phyloP scores from a whole-genome alignment of 2,329 filamentous ascomycete species.

The Pseudogymnoascus sp. region DNA sequence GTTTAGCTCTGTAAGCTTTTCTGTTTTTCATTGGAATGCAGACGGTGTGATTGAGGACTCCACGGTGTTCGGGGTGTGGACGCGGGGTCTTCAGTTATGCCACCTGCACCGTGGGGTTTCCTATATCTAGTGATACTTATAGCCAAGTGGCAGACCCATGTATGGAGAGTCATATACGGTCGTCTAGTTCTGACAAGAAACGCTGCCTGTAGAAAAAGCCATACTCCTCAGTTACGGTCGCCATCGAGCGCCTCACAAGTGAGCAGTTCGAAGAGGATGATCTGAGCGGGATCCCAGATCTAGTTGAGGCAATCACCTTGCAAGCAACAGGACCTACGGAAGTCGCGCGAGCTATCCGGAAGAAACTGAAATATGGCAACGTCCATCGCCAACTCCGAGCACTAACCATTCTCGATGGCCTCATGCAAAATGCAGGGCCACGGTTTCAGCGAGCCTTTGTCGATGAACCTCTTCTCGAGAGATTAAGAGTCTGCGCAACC shows the following conservation, averaged over 20 bases:
- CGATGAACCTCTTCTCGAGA: slow-evolving; percentile 86
- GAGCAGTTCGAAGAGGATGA: slow-evolving; percentile 89
- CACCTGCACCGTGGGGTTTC: neutral
- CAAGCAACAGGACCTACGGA: slow-evolving; percentile 81
- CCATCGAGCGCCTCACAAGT: slow-evolving; percentile 81
- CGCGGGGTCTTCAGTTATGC: neutral
- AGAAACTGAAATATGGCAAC: slow-evolving; percentile 98
- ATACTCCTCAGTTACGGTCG: slow-evolving; percentile 88
- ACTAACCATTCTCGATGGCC: slow-evolving; percentile 78
- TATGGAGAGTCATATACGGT: no score
- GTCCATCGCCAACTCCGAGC: slow-evolving; percentile 87
- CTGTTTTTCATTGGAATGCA: neutral
- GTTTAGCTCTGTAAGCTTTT: neutral
- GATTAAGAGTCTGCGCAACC: slow-evolving; percentile 77
- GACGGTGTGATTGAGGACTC: neutral
- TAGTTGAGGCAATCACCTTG: slow-evolving; percentile 88
- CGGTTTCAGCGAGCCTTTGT: slow-evolving; percentile 81
- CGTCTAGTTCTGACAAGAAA: neutral
- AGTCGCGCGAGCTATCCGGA: slow-evolving; percentile 83
- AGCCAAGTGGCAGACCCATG: neutral
- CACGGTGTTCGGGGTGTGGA: neutral
- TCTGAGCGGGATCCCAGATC: slow-evolving; percentile 80
- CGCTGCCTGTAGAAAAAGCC: slow-evolving; percentile 60
- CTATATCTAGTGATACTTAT: neutral
- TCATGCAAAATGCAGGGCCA: slow-evolving; percentile 88